Evolutionary conservation across 2,329 filamentous ascomycete species (phyloP).

Genomic region (Penicillium sp.): DNA sequence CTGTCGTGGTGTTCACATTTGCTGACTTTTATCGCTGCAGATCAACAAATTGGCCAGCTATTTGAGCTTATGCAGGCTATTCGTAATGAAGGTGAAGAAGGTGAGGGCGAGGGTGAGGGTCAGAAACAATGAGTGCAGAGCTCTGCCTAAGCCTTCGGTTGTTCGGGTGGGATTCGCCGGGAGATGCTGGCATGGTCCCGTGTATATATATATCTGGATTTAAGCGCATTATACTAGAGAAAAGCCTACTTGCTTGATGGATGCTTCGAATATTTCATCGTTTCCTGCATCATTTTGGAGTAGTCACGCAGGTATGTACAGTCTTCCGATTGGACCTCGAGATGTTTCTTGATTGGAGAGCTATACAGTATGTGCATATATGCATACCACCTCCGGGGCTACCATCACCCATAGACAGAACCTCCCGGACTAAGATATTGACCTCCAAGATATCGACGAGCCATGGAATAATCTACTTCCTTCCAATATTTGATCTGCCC

Average conservation of each 20-base stretch:
- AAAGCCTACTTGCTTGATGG: background rate
- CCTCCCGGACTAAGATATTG: too few species aligned
- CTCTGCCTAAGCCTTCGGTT: background rate
- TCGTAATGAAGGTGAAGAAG: slow-evolving; percentile 44
- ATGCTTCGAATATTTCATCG: background rate
- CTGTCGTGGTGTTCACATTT: background rate
- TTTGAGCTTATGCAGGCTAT: slow-evolving; percentile 94
- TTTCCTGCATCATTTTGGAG: too few species aligned
- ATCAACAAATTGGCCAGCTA: slow-evolving; percentile 89
- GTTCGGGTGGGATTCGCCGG: background rate
- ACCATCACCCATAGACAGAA: too few species aligned
- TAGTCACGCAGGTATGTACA: too few species aligned
- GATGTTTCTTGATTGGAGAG: too few species aligned
- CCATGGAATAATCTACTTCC: background rate
- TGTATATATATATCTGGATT: slow-evolving; percentile 20
- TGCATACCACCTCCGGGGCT: too few species aligned
- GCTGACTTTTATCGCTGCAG: slow-evolving; percentile 46
- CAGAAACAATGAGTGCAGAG: slow-evolving; percentile 11
- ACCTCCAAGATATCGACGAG: too few species aligned
- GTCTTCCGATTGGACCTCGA: too few species aligned
- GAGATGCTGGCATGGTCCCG: slow-evolving; percentile 17
- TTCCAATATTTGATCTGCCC: background rate
- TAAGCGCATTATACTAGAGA: background rate
- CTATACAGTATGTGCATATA: too few species aligned
- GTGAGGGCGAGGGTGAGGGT: slow-evolving; percentile 33